Evolutionary conservation across 2,329 filamentous ascomycete species (phyloP).

Genomic region (Epichloe gansuensis): DNA sequence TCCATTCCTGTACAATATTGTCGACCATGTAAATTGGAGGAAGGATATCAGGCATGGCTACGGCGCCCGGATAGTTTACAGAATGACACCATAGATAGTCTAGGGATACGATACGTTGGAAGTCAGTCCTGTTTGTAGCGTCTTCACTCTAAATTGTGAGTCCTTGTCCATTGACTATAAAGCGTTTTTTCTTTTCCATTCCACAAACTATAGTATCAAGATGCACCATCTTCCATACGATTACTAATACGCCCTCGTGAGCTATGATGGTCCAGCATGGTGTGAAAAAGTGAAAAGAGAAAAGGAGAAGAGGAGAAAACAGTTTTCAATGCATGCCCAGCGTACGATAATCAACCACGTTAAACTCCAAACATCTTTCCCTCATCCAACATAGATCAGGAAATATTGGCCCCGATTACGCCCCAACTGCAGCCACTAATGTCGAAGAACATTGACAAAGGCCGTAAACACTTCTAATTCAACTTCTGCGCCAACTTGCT

Average conservation of each 20-base stretch:
- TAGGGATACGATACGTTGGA: neutral
- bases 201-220: neutral
- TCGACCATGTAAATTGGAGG: neutral
- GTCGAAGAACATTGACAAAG: conserved; percentile 54
- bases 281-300: neutral
- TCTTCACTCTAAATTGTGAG: neutral
- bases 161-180: neutral
- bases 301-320: neutral
- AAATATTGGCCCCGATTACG: no score
- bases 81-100: conserved; percentile 17
- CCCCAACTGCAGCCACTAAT: neutral
- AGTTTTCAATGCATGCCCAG: neutral
- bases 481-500: conserved; percentile 45
- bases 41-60: conserved; percentile 7
- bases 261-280: neutral
- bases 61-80: conserved; percentile 1
- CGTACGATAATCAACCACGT: neutral
- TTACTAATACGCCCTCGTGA: neutral
- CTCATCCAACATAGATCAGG: neutral
- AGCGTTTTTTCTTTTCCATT: neutral
- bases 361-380: neutral
- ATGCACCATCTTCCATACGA: neutral
- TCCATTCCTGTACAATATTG: neutral
- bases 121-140: neutral
- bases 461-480: conserved; percentile 71